phyloP scores from a whole-genome alignment of 768 basidiomycete species.

The Pluteus cervinus region DNA sequence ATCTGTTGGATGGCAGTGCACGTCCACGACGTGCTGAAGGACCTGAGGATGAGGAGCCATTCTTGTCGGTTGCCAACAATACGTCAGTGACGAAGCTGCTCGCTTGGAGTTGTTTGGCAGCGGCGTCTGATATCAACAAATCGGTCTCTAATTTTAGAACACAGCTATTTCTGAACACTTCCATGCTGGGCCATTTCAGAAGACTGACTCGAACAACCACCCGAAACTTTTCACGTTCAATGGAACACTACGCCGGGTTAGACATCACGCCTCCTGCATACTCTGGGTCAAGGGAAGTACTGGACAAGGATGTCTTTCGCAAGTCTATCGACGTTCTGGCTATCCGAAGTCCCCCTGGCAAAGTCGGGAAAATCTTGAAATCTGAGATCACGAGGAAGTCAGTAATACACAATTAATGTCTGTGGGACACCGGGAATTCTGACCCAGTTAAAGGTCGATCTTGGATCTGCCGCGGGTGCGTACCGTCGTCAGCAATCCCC shows the following conservation, averaged over 20 bases:
- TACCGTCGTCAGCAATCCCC: conserved; percentile 48
- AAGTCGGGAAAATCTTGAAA: conserved; percentile 51
- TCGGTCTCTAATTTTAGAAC: too few relatives aligned
- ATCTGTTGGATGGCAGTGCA: conserved; percentile 93
- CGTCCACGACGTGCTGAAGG: conserved; percentile 71
- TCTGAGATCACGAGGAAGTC: conserved; percentile 57
- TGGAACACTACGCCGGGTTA: too few relatives aligned
- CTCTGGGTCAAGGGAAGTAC: conserved; percentile 38
- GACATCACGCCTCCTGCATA: conserved; percentile 37
- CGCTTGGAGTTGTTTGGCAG: too few relatives aligned
- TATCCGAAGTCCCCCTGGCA: conserved; percentile 51
- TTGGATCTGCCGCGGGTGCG: conserved; percentile 67
- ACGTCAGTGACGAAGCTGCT: too few relatives aligned
- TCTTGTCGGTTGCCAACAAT: conserved; percentile 4
- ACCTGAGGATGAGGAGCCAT: conserved; percentile 30
- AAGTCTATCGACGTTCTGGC: conserved; percentile 66
- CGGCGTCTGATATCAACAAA: too few relatives aligned
- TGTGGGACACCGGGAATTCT: too few relatives aligned
- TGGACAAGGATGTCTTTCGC: conserved; percentile 64
- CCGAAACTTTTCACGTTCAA: too few relatives aligned
- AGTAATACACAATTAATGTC: conserved; percentile 11
- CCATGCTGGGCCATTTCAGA: too few relatives aligned
- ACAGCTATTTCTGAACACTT: too few relatives aligned
- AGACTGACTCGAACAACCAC: too few relatives aligned
- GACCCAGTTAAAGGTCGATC: conserved; percentile 37